Evolutionary conservation across 352 stramenopile genomes (phyloP), one percentile per base, ranked within the genome.

Genomic region (Thalassiosira mediterranea): DNA sequence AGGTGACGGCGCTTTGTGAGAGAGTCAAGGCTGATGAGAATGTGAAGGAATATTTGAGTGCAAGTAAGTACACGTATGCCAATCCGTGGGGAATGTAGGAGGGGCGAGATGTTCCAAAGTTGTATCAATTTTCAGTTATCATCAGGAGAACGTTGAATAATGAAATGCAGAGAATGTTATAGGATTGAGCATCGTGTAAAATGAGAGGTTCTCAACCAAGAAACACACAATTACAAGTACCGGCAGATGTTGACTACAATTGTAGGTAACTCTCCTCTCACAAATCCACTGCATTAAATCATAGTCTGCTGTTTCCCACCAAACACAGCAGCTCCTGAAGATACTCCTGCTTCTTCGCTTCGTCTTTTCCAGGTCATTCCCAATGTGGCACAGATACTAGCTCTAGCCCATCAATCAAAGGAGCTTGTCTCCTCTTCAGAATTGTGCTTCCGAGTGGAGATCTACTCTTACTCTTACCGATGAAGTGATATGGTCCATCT

Each of bases 1-100:
- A 21, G 42, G 42, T 51, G 10, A 51, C 13, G 42, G 42, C 42
- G 13, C 42, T 51, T 51, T 51, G 42, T 51, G 42, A 21, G 0
- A 51, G 42, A 51, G 11, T 51, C 42, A 51, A 51, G 42, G 42
- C 42, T n/a, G 42, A 51, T 51, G 42, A 51, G 26, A 17, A 51
- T 19, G 42, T 51, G 0, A 51, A n/a, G 8, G 13, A 21, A 51
- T 51, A 51, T 51, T 51, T 51, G 42, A 51, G 13, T 51, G 42
- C 1, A 0, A 51, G 42, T 21, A n/a, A 2, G 8, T 21, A 51
- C 13, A 51, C 42, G 8, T 17, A 21, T 17, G 42, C 42, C 42
- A 51, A 51, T 19, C 42, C 42, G 13, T 51, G 8, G 0, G 42
- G 42, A 51, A 51, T 51, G 42, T 51, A 3, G 26, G 42, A 51